Evolutionary conservation across 2,329 filamentous ascomycete genomes (phyloP), one percentile per base, ranked within the genome.

Genomic region (Dactylellina leptospora): DNA sequence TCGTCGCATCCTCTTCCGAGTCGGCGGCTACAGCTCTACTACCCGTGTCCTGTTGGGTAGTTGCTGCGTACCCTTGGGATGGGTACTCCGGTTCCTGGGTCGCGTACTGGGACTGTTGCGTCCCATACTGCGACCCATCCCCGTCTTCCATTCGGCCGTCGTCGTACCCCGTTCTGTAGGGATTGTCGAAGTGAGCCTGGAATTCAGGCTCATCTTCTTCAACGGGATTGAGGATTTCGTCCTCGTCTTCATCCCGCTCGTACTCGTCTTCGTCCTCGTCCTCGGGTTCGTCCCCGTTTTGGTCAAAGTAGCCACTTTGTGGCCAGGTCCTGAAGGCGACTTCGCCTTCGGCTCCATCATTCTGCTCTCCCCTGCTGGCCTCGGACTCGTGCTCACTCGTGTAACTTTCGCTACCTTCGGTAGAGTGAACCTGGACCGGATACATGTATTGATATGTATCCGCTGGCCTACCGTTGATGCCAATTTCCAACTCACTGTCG

Each of bases 111-210:
- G n/a, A n/a, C n/a, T n/a, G n/a, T n/a, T n/a, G n/a, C n/a, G n/a
- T n/a, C n/a, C n/a, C n/a, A n/a, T n/a, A n/a, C n/a, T n/a, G n/a
- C n/a, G n/a, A n/a, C n/a, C n/a, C 30, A 22, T 55, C 27, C 20
- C 42, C 59, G 18, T 47, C 27, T n/a, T 54, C 38, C 30, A 13
- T 13, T 6, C 30, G 6, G 38, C 27, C 27, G 13, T 56, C 30
- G 23, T 50, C 30, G 27, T 22, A 8, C 2, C 27, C 16, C 16
- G 16, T 47, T n/a, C 44, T 38, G 36, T 55, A 55, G 4, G 33
- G 42, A 33, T 51, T 66, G n/a, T 58, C 54, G 23, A 5, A 25
- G 25, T 51, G 33, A n/a, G 40, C 51, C 13, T 50, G 44, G 3
- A 36, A 36, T n/a, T 66, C 48, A 18, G 38, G 27, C 27, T 42